Evolutionary conservation across 2,329 filamentous ascomycete genomes (phyloP).

Genomic region (Aspergillus spinulosporus): DNA sequence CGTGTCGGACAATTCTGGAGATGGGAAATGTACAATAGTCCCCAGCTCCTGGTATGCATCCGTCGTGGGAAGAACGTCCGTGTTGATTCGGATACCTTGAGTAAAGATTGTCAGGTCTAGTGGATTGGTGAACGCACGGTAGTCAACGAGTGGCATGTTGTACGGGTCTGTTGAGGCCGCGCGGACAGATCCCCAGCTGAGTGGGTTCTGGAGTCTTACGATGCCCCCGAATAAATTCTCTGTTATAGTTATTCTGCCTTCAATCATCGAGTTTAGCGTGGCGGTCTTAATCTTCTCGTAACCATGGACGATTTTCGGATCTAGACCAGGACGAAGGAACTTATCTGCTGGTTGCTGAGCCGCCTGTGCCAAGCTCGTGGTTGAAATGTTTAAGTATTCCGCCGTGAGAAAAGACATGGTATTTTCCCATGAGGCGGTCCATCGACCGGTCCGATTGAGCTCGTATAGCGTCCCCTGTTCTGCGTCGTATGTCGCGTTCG

Average conservation of each 20-base stretch:
- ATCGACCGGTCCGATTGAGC: no score
- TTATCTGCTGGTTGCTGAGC: no score
- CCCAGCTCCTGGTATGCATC: neutral
- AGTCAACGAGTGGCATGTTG: slow-evolving; percentile 2
- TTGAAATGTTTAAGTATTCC: no score
- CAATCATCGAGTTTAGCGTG: neutral
- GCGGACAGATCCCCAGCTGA: slow-evolving; percentile 4
- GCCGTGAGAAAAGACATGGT: no score
- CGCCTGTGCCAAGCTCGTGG: no score
- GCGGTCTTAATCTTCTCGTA: no score
- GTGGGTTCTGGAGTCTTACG: slow-evolving; percentile 6
- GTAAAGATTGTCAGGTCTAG: slow-evolving; percentile 1
- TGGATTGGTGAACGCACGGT: slow-evolving; percentile 9
- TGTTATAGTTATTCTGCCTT: slow-evolving; percentile 2
- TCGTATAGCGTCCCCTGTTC: no score
- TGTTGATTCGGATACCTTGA: slow-evolving; percentile 5
- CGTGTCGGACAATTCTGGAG: slow-evolving; percentile 2
- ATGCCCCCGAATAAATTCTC: slow-evolving; percentile 8
- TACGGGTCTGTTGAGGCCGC: neutral
- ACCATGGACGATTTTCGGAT: no score
- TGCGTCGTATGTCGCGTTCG: no score
- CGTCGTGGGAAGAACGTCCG: neutral
- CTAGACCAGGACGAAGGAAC: no score
- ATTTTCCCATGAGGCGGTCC: no score
- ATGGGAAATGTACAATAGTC: neutral